These are phyloP conservation scores for Camellia lanceoleosa DNA, from an alignment of 148 eudicot genomes.

Conservation along the genomic window DNA sequence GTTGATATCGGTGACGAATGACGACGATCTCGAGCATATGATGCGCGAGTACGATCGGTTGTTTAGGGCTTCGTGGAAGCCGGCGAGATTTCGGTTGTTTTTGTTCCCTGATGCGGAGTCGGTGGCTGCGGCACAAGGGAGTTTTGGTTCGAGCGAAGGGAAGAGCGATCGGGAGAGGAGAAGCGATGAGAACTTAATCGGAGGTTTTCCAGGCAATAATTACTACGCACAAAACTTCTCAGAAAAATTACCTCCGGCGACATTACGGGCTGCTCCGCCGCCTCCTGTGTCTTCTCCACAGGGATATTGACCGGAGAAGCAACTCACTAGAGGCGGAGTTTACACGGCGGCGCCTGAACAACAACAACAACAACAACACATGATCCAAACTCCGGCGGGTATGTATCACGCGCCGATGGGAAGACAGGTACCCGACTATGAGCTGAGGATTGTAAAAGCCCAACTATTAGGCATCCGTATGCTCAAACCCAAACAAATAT, in stretches of 20 bases:
- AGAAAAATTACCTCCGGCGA: neutral
- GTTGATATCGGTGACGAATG: conserved; percentile 79
- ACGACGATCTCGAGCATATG: conserved; percentile 87
- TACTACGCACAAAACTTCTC: conserved; percentile 31
- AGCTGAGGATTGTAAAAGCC: no score
- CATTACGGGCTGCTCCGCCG: conserved; percentile 18
- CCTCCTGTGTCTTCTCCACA: conserved; percentile 24
- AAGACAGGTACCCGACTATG: conserved; percentile 32
- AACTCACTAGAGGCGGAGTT: conserved; percentile 28
- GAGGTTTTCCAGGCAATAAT: neutral
- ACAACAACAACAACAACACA: conserved; percentile 19
- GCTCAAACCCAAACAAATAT: no score
- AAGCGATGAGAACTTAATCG: conserved; percentile 43
- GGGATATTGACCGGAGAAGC: conserved; percentile 42
- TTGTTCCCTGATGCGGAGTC: conserved; percentile 30
- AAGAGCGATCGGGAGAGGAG: conserved; percentile 43
- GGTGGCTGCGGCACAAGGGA: conserved; percentile 7
- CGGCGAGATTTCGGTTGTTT: conserved; percentile 66
- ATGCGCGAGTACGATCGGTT: conserved; percentile 83
- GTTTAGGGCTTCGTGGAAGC: conserved; percentile 46
- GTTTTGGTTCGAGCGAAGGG: conserved; percentile 20
- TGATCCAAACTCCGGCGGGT: conserved; percentile 54
- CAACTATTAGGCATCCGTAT: no score
- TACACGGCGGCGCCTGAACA: conserved; percentile 31
- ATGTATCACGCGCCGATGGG: conserved; percentile 51